Conservation (phyloP, 805 yeast species). For the Trichomonascus vanleenenianus region DNA sequence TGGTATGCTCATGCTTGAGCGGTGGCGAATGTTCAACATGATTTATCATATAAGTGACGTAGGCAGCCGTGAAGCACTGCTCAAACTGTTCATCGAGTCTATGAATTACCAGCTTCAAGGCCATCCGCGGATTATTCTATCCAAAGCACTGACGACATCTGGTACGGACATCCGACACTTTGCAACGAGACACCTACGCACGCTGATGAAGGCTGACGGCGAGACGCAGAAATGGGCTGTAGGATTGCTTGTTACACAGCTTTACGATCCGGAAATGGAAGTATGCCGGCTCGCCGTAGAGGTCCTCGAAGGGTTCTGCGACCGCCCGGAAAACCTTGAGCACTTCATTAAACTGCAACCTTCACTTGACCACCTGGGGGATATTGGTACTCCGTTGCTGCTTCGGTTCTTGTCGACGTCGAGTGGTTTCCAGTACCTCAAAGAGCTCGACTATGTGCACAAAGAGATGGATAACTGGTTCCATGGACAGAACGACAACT, state of each 20-base stretch:
- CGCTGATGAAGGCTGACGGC: slow-evolving; percentile 27
- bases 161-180: slow-evolving; percentile 43
- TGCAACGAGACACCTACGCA: slow-evolving; percentile 49
- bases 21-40: slow-evolving; percentile 81
- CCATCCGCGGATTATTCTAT: slow-evolving; percentile 60
- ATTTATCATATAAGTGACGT: slow-evolving; percentile 60
- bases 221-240: slow-evolving; percentile 37
- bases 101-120: slow-evolving; percentile 53
- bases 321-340: slow-evolving; percentile 37
- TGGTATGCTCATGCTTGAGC: slow-evolving; percentile 64
- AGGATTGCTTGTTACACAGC: slow-evolving; percentile 50
- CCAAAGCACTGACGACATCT: slow-evolving; percentile 54
- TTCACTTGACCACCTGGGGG: slow-evolving; percentile 44
- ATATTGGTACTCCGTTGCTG: slow-evolving; percentile 48
- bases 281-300: slow-evolving; percentile 52
- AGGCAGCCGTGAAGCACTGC: slow-evolving; percentile 47
- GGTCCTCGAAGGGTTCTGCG: slow-evolving; percentile 45
- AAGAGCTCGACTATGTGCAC: slow-evolving; percentile 51
- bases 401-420: slow-evolving; percentile 58
- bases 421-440: slow-evolving; percentile 60
- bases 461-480: slow-evolving; percentile 65
- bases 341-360: slow-evolving; percentile 50
- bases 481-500: slow-evolving; percentile 28
- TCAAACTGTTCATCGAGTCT: slow-evolving; percentile 49
- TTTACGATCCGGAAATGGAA: slow-evolving; percentile 56